Base-by-base conservation (phyloP, 2,329 filamentous ascomycete genomes). In the Calonectria henricotiae region DNA sequence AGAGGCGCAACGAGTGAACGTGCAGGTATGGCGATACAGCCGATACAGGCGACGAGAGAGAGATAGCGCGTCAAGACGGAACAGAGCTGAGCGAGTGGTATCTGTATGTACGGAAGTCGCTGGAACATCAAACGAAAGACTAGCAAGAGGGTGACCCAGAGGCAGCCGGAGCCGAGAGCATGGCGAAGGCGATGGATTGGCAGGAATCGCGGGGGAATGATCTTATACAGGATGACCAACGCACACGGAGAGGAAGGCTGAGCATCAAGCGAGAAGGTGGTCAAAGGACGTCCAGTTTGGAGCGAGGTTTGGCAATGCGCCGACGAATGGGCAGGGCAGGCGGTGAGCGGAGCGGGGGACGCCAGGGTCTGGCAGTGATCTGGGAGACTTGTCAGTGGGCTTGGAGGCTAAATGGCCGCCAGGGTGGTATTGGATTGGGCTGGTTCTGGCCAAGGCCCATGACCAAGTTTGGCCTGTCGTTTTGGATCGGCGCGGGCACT, bases 111-210 rank as follows among this genome's bases (percentile, higher is more conserved):
- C 68, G 67, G 67, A 74, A 68, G 73, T 72, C 68, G 70, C 69
- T 73, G 65, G 47, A 74, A 68, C 51, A 73, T 67, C 61, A 73
- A 75, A 77, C 69, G 76, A 76, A 62, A 58, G 68, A 77, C 74
- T 78, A 78, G 71, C 74, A 77, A 73, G 67, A 71, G 62, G 71
- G 68, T 76, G 72, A 70, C 73, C 69, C 73, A 68, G 70, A 70
- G 69, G 55, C 61, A 71, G 74, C 68, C 71, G 71, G 64, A 72
- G 65, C 65, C 67, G 35, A 54, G 70, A 67, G 70, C 73, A 77
- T 78, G 74, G 76, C 76, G 69, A 78, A 77, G 73, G 68, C 74
- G 71, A 71, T 72, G 71, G 67, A 58, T 62, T 71, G 71, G 68
- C 68, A 55, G 68, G 60, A 44, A 69, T 71, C 69, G 62, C 66